phyloP scores from a whole-genome alignment of 2,329 filamentous ascomycete genomes.

The Didymella pinodella region DNA sequence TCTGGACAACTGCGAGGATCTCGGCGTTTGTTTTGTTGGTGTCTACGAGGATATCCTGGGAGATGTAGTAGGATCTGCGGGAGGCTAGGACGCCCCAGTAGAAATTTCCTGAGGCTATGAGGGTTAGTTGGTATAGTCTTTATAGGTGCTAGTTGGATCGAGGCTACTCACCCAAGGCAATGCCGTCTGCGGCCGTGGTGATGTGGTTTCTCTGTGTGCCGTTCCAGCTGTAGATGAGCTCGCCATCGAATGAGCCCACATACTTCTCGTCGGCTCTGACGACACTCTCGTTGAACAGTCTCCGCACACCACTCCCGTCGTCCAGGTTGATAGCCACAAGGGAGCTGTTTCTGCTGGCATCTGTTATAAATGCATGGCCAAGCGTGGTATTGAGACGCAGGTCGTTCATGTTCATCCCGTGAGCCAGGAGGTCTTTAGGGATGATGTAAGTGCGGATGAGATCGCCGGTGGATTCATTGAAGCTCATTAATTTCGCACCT shows the following conservation, averaged over 20 bases:
- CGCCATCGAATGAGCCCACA: constrained; percentile 51
- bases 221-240: constrained; percentile 49
- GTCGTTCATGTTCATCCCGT: constrained; percentile 54
- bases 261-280: constrained; percentile 52
- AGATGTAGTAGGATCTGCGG: constrained; percentile 53
- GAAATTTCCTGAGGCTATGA: constrained; percentile 49
- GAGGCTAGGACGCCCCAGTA: constrained; percentile 56
- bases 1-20: constrained; percentile 48
- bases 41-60: constrained; percentile 48
- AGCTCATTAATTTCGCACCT: constrained; percentile 56
- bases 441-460: constrained; percentile 51
- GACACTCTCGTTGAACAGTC: constrained; percentile 50
- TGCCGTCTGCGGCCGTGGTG: constrained; percentile 48
- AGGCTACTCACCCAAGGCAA: constrained; percentile 42
- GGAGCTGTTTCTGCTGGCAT: constrained; percentile 50
- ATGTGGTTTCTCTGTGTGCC: constrained; percentile 44
- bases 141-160: no score
- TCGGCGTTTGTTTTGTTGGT: constrained; percentile 45
- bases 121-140: neutral
- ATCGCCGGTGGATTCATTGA: constrained; percentile 45
- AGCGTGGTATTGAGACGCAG: constrained; percentile 55
- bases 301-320: constrained; percentile 45
- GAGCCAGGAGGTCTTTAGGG: constrained; percentile 44
- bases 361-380: constrained; percentile 55
- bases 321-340: constrained; percentile 52